Conservation (phyloP, 805 yeast species). For the Schizosaccharomyces cryophilus region DNA sequence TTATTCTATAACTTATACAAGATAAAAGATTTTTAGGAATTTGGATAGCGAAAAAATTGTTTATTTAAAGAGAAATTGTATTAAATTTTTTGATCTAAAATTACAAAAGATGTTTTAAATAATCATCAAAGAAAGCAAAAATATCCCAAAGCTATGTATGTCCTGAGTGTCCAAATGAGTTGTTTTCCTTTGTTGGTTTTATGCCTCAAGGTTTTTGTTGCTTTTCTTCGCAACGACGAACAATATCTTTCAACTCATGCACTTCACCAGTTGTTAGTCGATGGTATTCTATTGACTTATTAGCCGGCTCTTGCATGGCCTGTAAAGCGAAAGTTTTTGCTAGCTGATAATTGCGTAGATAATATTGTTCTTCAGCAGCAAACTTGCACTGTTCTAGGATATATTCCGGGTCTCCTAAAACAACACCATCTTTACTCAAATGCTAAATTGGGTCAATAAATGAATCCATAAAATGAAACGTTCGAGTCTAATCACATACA, state of each 20-base stretch:
- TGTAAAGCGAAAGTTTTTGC: neutral
- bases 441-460: neutral
- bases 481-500: neutral
- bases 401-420: neutral
- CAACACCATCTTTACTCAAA: neutral
- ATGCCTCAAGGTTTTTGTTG: neutral
- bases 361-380: neutral
- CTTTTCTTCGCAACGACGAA: neutral
- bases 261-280: neutral
- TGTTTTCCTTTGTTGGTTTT: too few species aligned
- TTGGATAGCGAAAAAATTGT: too few species aligned
- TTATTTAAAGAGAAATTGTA: too few species aligned
- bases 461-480: neutral
- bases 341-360: neutral
- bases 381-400: neutral
- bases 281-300: neutral
- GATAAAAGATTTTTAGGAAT: too few species aligned
- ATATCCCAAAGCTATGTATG: too few species aligned
- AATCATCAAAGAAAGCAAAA: too few species aligned
- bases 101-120: too few species aligned
- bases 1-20: too few species aligned
- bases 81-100: too few species aligned
- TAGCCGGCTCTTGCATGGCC: neutral
- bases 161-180: too few species aligned
- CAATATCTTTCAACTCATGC: neutral